A percentile compares a stretch with the other conserved stretches of the same genome.
Conservation (phyloP, 2,329 filamentous ascomycete genomes). For the Xylariaceae sp. region DNA sequence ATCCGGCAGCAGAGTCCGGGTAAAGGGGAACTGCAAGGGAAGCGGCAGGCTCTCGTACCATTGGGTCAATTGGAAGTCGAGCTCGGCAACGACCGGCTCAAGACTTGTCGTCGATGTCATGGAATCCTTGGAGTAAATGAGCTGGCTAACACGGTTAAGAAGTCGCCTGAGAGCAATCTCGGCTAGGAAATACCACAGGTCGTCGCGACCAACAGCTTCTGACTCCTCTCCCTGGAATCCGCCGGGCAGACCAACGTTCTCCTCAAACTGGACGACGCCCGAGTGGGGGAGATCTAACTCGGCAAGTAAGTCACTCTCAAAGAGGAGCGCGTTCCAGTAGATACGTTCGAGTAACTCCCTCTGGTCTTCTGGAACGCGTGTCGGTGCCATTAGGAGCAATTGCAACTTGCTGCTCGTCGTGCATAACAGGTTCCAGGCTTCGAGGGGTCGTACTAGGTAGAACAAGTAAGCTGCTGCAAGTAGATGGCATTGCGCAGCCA, state of each 20-base stretch:
- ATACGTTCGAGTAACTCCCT: constrained; percentile 70
- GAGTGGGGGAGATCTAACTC: constrained; percentile 79
- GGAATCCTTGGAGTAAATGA: constrained; percentile 71
- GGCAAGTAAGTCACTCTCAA: constrained; percentile 73
- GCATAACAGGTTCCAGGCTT: constrained; percentile 76
- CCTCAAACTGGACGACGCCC: constrained; percentile 76
- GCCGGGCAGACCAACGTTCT: constrained; percentile 70
- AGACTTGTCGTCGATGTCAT: constrained; percentile 66
- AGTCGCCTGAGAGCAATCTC: constrained; percentile 74
- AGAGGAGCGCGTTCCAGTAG: constrained; percentile 78
- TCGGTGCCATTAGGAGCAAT: constrained; percentile 68
- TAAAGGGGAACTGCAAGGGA: constrained; percentile 72
- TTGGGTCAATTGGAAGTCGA: constrained; percentile 76
- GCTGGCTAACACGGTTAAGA: constrained; percentile 71
- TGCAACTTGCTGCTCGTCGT: constrained; percentile 79
- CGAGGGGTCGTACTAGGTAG: constrained; percentile 73
- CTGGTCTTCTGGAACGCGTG: constrained; percentile 63
- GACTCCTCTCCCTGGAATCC: constrained; percentile 69
- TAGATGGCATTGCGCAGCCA: constrained; percentile 75
- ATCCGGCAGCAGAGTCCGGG: constrained; percentile 60
- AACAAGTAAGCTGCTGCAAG: constrained; percentile 77
- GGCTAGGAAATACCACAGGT: constrained; percentile 81
- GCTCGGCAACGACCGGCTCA: constrained; percentile 71
- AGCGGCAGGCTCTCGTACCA: constrained; percentile 77
- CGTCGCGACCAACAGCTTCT: constrained; percentile 62